Percentiles rank a stretch among this genome's conserved stretches.
These are phyloP conservation scores for Rehmannia glutinosa DNA, from an alignment of 257 asterid species.

Conservation along the genomic window DNA sequence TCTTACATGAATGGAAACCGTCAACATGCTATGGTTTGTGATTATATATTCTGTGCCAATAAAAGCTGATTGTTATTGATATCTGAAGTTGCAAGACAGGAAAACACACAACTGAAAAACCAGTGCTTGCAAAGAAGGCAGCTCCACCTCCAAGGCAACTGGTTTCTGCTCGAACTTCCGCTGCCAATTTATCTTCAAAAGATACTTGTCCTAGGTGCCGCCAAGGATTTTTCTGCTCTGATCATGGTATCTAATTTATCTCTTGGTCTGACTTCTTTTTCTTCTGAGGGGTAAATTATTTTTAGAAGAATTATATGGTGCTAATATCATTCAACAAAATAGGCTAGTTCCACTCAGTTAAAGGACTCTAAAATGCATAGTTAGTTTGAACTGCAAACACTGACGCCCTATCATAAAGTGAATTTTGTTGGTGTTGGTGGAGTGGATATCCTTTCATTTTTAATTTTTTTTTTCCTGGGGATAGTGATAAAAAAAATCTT, in stretches of 20 bases:
- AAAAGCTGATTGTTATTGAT: constrained; percentile 37
- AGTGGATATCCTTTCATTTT: no score
- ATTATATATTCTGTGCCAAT: neutral
- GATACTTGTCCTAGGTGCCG: constrained; percentile 79
- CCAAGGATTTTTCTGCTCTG: constrained; percentile 91
- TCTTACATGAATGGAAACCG: neutral
- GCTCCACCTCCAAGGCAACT: constrained; percentile 39
- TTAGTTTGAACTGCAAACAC: neutral
- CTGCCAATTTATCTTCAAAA: constrained; percentile 32
- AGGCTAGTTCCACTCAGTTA: neutral
- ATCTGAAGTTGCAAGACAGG: constrained; percentile 52
- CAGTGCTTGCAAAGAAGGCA: constrained; percentile 34
- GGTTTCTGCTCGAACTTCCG: constrained; percentile 30
- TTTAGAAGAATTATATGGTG: neutral
- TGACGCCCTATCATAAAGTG: neutral
- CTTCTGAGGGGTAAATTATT: neutral
- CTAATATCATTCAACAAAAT: neutral
- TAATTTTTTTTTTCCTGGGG: no score
- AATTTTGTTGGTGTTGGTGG: neutral
- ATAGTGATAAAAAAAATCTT: no score
- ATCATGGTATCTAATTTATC: constrained; percentile 34
- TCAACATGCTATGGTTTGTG: constrained; percentile 18
- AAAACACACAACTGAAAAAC: constrained; percentile 51
- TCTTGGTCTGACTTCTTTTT: neutral
- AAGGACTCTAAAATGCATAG: neutral